Percentiles rank a stretch among this genome's conserved stretches.
These are phyloP conservation scores for Ophiosphaerella narmari DNA, from an alignment of 2,329 filamentous ascomycete species.

Conservation along the genomic window DNA sequence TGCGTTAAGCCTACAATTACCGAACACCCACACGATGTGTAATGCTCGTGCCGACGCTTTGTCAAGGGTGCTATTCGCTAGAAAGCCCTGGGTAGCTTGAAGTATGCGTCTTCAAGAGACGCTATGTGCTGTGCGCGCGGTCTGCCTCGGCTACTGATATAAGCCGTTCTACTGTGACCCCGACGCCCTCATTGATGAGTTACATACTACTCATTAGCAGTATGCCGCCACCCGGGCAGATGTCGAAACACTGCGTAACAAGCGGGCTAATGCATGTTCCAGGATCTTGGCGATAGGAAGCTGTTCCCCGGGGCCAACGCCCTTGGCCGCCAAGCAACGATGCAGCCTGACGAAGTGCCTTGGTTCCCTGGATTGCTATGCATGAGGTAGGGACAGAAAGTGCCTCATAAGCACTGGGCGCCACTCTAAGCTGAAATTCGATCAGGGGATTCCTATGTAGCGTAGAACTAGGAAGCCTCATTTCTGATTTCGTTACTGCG, in stretches of 20 bases:
- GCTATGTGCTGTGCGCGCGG: not conserved
- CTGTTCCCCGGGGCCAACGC: conserved; percentile 6
- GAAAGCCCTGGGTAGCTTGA: not conserved
- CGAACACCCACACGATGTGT: conserved; percentile 10
- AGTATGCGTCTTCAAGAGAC: not conserved
- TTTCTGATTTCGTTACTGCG: conserved; percentile 12
- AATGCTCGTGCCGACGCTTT: conserved; percentile 2
- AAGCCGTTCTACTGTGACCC: not conserved
- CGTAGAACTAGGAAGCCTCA: conserved; percentile 21
- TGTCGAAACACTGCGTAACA: not conserved
- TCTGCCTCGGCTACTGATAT: conserved; percentile 11
- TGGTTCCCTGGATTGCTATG: conserved; percentile 20
- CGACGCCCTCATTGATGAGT: conserved; percentile 1
- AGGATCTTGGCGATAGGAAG: not conserved
- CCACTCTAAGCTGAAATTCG: conserved; percentile 14
- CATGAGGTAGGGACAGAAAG: conserved; percentile 6
- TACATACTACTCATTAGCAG: too few relatives aligned
- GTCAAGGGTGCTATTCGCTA: conserved; percentile 8
- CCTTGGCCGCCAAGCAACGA: conserved; percentile 23
- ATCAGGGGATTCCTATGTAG: conserved; percentile 1
- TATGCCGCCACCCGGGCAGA: not conserved
- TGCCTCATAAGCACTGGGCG: conserved; percentile 21
- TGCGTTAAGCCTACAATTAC: conserved; percentile 13
- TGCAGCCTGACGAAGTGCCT: conserved; percentile 29
- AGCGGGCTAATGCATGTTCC: conserved; percentile 1